Evolutionary conservation across 495 filamentous ascomycete genomes (phyloP).

Genomic region (Xylaria curta): DNA sequence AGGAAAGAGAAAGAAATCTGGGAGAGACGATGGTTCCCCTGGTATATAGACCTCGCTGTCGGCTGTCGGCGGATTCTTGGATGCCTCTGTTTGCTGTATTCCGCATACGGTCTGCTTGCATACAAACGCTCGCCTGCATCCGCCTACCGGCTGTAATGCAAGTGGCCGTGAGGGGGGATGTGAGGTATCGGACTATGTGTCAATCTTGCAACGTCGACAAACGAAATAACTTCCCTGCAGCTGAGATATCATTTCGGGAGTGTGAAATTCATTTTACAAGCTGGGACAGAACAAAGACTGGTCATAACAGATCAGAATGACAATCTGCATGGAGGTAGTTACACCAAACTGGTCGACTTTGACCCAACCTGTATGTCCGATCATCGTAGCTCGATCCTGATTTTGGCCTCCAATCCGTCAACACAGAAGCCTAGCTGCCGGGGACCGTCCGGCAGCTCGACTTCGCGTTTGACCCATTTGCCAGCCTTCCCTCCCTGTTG

Average conservation of each 20-base stretch:
- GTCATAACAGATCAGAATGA: background rate
- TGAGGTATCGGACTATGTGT: background rate
- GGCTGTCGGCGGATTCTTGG: background rate
- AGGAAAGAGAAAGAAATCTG: background rate
- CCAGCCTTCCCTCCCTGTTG: conserved; percentile 40
- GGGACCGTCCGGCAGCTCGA: conserved; percentile 81
- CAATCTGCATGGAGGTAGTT: background rate
- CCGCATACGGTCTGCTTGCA: no score
- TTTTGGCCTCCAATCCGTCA: conserved; percentile 68
- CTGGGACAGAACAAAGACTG: background rate
- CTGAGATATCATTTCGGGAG: background rate
- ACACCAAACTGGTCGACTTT: background rate
- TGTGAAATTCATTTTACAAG: background rate
- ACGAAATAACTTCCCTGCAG: background rate
- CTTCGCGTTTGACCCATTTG: conserved; percentile 73
- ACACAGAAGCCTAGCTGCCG: conserved; percentile 82
- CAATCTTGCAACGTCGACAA: background rate
- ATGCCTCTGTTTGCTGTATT: background rate
- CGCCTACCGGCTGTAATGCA: background rate
- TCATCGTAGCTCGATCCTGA: conserved; percentile 61
- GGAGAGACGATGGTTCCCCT: background rate
- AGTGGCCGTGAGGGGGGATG: background rate
- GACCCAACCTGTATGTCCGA: background rate
- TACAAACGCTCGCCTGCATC: no score
- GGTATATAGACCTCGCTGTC: background rate